Base-by-base conservation (phyloP, 1,284 basidiomycete species). In the Cryptococcus jaspeensis region DNA sequence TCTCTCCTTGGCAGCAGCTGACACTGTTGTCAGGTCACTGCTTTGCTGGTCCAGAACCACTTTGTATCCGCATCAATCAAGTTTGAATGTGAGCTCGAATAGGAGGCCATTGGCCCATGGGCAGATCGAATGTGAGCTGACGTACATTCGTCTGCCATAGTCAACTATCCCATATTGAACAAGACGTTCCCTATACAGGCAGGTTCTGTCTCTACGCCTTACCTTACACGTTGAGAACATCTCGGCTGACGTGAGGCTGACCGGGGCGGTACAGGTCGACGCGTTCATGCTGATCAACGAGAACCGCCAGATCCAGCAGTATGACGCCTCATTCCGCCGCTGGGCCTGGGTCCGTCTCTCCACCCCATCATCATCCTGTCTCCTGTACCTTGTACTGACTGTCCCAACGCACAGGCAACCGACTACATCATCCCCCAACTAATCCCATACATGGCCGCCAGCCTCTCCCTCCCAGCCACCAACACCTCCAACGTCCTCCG, bases 371-470 rank as follows among this genome's bases (percentile, higher is more conserved):
- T 68, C 50, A 47, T 59, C 2, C 62, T 60, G 54, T 55, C 15
- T n/a, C n/a, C n/a, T n/a, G n/a, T n/a, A n/a, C n/a, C n/a, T n/a
- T n/a, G n/a, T n/a, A n/a, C n/a, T n/a, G n/a, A n/a, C n/a, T n/a
- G n/a, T n/a, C n/a, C n/a, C n/a, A n/a, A n/a, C n/a, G n/a, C n/a
- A n/a, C n/a, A n/a, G n/a, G n/a, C n/a, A n/a, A n/a, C 16, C 25
- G 32, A 18, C n/a, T 32, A 39, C 13, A 32, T 12, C 18, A 2
- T 11, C 32, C 61, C 59, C 16, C 41, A 52, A 22, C 59, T 69
- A 11, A 44, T 66, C 6, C 70, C 67, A 0, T 52, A 62, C 16
- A 69, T 70, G 68, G 65, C 65, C 1, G 25, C 41, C 5, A 22
- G 25, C 18, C 18, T 57, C 16, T 15, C 37, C 39, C 28, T 57